Base-by-base conservation (phyloP, 2,329 filamentous ascomycete species). In the Colletotrichum phormii region DNA sequence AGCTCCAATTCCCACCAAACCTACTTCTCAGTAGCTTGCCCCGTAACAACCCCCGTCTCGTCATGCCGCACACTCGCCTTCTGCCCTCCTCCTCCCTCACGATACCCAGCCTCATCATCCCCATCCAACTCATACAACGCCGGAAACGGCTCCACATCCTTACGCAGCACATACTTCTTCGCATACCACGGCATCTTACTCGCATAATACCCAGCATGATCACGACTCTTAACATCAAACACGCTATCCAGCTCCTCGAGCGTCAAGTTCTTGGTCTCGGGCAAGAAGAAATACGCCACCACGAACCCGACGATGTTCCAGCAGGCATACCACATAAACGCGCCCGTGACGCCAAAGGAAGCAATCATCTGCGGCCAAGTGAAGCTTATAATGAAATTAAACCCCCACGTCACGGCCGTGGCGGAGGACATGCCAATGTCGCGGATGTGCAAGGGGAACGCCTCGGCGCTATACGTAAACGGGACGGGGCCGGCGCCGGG, bases 391-490 rank as follows among this genome's bases (percentile, higher is more conserved):
- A 82, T 78, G 55, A 82, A 82, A 74, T 82, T 82, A 76, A 82
- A 85, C 0, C 81, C 79, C 83, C 83, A 84, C 0, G 80, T 83
- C 13, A 83, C 82, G 0, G 83, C 81, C 0, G 82, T 84, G 15
- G 82, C 81, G 42, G 67, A 70, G 0, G 86, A 81, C 88, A 89
- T 89, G 15, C 88, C 88, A 65, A 88, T 84, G 11, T 87, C 86
- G 61, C 89, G 85, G 12, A 90, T 85, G 57, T 89, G 89, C 0
- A 90, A 79, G 0, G 89, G 88, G 75, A 90, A 90, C 0, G 88
- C 89, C 75, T 90, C 89, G 1, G 89, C 89, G 0, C 87, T 89
- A 77, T 90, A 90, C 0, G 88, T 90, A 75, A 90, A 90, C 0
- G 89, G 88, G 0, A 90, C 89, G 0, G 89, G 88, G 0, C 89